A percentile compares a stretch with the other conserved stretches of the same genome.
These are phyloP conservation scores for Triticum dicoccoides DNA, from an alignment of 176 grass and related monocot genomes.

Conservation along the genomic window DNA sequence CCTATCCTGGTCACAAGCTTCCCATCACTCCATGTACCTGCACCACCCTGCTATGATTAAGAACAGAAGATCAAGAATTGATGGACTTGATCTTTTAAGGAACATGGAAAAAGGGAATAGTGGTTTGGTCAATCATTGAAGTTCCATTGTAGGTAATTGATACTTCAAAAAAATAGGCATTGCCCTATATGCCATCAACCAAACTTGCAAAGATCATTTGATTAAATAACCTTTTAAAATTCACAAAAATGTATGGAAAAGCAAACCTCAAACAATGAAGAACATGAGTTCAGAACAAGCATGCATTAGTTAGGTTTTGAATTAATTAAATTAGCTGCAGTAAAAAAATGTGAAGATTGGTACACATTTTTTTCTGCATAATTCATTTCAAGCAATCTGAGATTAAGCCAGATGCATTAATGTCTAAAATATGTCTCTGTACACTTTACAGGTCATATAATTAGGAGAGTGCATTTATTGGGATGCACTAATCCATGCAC, in stretches of 20 bases:
- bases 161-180: background rate
- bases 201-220: background rate
- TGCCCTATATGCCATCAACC: background rate
- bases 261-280: background rate
- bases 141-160: background rate
- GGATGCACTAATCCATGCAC: background rate
- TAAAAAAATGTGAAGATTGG: background rate
- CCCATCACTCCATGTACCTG: slow-evolving; percentile 99
- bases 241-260: background rate
- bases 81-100: slow-evolving; percentile 9
- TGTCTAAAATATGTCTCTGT: slow-evolving; percentile 9
- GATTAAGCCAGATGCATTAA: slow-evolving; percentile 10
- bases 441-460: slow-evolving; percentile 7
- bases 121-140: slow-evolving; percentile 8
- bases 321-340: background rate
- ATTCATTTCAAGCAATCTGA: slow-evolving; percentile 11
- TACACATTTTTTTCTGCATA: background rate
- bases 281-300: background rate
- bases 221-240: background rate
- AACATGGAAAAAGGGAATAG: background rate
- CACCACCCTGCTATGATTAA: slow-evolving; percentile 98
- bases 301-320: background rate
- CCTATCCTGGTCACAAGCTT: slow-evolving; percentile 98
- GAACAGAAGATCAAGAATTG: slow-evolving; percentile 49
- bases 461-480: background rate